Conservation (phyloP, 306 rosid genomes). For the Coriaria nepalensis region DNA sequence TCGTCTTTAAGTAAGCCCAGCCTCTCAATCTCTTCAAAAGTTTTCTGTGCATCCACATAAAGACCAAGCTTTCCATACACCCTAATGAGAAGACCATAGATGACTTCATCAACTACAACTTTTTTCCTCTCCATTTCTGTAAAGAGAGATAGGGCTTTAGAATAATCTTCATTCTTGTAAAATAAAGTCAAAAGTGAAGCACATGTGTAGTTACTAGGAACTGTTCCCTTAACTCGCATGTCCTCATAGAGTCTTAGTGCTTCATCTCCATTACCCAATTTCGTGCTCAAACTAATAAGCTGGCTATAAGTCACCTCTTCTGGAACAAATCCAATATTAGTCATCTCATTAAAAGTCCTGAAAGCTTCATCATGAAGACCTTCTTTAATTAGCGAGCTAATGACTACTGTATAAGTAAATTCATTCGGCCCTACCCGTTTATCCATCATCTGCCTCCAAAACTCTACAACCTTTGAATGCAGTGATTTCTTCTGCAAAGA, state of each 20-base stretch:
- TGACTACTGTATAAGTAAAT: slow-evolving; percentile 62
- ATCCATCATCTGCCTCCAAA: slow-evolving; percentile 67
- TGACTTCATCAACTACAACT: slow-evolving; percentile 75
- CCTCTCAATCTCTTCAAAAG: slow-evolving; percentile 59
- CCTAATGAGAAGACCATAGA: slow-evolving; percentile 82
- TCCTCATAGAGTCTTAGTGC: slow-evolving; percentile 55
- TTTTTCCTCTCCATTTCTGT: slow-evolving; percentile 57
- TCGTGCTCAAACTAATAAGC: slow-evolving; percentile 51
- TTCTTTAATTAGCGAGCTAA: slow-evolving; percentile 52
- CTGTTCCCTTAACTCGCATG: slow-evolving; percentile 48
- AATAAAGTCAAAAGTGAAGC: slow-evolving; percentile 77
- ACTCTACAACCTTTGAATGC: slow-evolving; percentile 41
- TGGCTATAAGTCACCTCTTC: slow-evolving; percentile 72
- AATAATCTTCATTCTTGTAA: slow-evolving; percentile 69
- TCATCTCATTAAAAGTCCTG: slow-evolving; percentile 45
- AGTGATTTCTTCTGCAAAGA: slow-evolving; percentile 89
- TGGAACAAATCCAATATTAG: slow-evolving; percentile 44
- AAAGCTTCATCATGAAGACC: slow-evolving; percentile 54
- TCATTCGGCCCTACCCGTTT: slow-evolving; percentile 39
- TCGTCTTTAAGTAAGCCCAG: slow-evolving; percentile 60
- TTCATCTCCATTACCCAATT: slow-evolving; percentile 42
- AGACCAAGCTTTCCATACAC: slow-evolving; percentile 86
- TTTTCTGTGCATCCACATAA: slow-evolving; percentile 60
- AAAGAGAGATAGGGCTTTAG: slow-evolving; percentile 81
- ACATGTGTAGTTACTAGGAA: slow-evolving; percentile 78